A percentile compares a stretch with the other conserved stretches of the same genome.
Evolutionary conservation across 176 grass and related monocot species (phyloP).

Genomic region (Areca catechu): DNA sequence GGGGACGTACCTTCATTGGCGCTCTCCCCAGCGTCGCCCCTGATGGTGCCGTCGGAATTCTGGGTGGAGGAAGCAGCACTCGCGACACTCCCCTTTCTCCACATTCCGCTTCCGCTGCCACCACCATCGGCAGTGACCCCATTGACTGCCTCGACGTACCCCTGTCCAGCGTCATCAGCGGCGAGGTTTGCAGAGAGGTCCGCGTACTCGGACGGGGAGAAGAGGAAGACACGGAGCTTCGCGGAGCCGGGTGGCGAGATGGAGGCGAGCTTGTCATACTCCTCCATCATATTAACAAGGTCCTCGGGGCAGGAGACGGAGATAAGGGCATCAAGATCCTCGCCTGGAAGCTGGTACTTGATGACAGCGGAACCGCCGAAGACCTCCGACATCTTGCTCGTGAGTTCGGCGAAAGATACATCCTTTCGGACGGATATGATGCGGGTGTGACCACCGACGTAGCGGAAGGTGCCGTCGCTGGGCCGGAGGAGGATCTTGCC

Average conservation of each 20-base stretch:
- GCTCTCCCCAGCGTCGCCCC: constrained; percentile 21
- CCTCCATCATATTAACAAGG: constrained; percentile 83
- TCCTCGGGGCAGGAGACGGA: constrained; percentile 63
- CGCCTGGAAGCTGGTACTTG: constrained; percentile 86
- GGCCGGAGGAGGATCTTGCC: constrained; percentile 63
- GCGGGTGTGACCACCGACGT: constrained; percentile 63
- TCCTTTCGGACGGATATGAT: constrained; percentile 56
- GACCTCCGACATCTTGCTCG: constrained; percentile 46
- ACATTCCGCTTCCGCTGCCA: constrained; percentile 20
- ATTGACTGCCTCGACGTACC: constrained; percentile 75
- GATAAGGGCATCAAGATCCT: constrained; percentile 81
- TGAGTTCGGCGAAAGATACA: constrained; percentile 47
- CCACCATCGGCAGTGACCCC: constrained; percentile 17
- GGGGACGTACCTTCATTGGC: constrained; percentile 40
- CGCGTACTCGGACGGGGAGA: constrained; percentile 34
- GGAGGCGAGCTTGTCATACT: constrained; percentile 74
- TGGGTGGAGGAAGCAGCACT: constrained; percentile 49
- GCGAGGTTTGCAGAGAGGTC: constrained; percentile 9
- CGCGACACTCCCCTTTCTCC: constrained; percentile 37
- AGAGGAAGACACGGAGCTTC: constrained; percentile 78
- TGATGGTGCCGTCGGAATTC: constrained; percentile 32
- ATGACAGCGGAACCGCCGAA: constrained; percentile 8
- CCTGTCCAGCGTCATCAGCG: constrained; percentile 41
- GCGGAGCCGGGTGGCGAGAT: constrained; percentile 52
- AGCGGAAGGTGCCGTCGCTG: constrained; percentile 50